Percentiles rank a stretch among this genome's conserved stretches.
phyloP scores from a whole-genome alignment of 2,329 filamentous ascomycete genomes.

The Colletotrichum sp. region DNA sequence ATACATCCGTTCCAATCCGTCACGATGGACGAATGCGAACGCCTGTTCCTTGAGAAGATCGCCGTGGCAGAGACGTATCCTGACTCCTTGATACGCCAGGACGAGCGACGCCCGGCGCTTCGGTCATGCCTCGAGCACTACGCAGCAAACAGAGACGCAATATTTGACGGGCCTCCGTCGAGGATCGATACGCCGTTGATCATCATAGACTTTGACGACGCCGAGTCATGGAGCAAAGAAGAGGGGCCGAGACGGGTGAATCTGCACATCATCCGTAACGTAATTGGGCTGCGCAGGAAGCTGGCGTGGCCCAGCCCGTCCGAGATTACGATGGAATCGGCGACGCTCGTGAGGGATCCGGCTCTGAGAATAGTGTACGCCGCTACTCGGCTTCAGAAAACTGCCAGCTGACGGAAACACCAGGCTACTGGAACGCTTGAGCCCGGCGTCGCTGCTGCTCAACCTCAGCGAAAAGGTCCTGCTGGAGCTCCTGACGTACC shows the following conservation, averaged over 20 bases:
- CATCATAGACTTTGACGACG: neutral
- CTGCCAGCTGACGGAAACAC: neutral
- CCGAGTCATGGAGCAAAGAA: neutral
- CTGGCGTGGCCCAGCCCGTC: neutral
- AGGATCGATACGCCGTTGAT: neutral
- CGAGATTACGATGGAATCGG: neutral
- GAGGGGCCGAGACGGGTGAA: neutral
- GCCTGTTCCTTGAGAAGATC: neutral
- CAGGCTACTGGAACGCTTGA: constrained; percentile 3
- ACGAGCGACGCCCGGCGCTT: neutral
- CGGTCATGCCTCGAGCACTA: neutral
- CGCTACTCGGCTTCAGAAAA: neutral
- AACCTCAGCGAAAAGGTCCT: constrained; percentile 1
- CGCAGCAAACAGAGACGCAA: neutral
- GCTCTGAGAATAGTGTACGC: constrained; percentile 2
- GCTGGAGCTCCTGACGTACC: constrained; percentile 3
- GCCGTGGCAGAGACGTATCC: constrained; percentile 2
- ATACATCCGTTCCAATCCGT: neutral
- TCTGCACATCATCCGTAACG: neutral
- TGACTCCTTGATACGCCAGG: neutral
- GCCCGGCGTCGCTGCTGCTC: neutral
- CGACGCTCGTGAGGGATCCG: neutral
- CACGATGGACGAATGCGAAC: neutral
- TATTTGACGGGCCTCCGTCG: neutral
- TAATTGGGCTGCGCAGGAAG: neutral